These are phyloP conservation scores for Trichoderma cornu-damae DNA, from an alignment of 2,329 filamentous ascomycete species.

Conservation along the genomic window DNA sequence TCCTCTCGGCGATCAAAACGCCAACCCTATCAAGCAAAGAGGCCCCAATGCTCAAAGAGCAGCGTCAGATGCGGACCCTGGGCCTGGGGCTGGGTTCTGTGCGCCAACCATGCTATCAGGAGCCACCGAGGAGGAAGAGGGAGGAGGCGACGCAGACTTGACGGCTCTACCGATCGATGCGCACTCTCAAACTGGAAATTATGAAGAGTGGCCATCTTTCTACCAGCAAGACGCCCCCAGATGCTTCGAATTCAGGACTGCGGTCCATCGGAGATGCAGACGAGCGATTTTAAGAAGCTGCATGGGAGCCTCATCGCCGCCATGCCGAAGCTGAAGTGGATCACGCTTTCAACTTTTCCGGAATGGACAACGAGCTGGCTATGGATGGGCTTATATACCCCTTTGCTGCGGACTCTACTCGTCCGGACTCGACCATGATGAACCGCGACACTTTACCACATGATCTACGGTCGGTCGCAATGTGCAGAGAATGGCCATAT, in stretches of 20 bases:
- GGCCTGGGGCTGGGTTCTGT: background rate
- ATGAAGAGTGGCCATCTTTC: background rate
- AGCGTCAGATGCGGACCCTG: background rate
- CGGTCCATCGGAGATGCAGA: background rate
- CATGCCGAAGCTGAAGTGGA: background rate
- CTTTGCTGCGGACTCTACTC: background rate
- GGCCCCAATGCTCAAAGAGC: background rate
- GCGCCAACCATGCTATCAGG: background rate
- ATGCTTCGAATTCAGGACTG: background rate
- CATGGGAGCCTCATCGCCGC: too few relatives aligned
- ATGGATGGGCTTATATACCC: background rate
- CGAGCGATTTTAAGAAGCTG: too few relatives aligned
- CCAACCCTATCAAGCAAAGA: conserved; percentile 6
- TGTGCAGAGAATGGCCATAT: conserved; percentile 23
- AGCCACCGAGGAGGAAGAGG: background rate
- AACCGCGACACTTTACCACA: background rate
- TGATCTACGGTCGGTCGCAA: conserved; percentile 19
- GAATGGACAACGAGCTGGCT: background rate
- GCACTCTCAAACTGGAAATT: too few relatives aligned
- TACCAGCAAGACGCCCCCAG: background rate
- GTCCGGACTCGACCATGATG: background rate
- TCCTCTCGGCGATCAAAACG: conserved; percentile 22
- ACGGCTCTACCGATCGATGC: background rate
- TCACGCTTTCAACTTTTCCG: background rate
- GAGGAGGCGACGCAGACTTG: background rate